Conservation (phyloP, 2,329 filamentous ascomycete genomes). For the Tolypocladium ovalisporum region DNA sequence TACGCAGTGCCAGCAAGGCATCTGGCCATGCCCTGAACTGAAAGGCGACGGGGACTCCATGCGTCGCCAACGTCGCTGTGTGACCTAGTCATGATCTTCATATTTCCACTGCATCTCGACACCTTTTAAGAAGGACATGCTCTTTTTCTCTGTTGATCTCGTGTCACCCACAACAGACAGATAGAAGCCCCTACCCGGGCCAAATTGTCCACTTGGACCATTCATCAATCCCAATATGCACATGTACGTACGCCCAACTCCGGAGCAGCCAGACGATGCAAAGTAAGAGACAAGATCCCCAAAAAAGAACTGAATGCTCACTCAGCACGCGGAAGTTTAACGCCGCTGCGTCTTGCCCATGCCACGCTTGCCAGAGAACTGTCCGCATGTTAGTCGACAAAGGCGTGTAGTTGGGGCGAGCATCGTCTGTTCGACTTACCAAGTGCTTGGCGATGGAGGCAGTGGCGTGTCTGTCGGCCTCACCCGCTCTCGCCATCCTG, state of each 20-base stretch:
- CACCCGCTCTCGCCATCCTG: constrained; percentile 91
- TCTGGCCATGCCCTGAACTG: neutral
- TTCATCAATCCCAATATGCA: constrained; percentile 1
- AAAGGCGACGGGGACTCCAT: neutral
- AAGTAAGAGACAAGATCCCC: constrained; percentile 8
- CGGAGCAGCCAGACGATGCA: constrained; percentile 13
- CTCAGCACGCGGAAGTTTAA: constrained; percentile 26
- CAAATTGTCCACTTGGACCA: neutral
- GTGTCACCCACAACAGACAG: neutral
- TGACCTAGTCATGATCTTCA: neutral
- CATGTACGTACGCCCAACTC: constrained; percentile 16
- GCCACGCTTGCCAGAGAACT: constrained; percentile 84
- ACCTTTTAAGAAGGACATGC: neutral
- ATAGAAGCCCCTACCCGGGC: neutral
- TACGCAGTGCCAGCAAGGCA: neutral
- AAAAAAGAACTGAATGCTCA: neutral
- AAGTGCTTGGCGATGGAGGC: constrained; percentile 81
- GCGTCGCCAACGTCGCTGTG: neutral
- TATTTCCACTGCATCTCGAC: neutral
- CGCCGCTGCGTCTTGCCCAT: constrained; percentile 79
- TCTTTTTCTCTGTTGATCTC: neutral
- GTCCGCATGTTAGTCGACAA: constrained; percentile 19
- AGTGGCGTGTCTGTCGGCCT: constrained; percentile 83
- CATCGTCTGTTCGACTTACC: constrained; percentile 42
- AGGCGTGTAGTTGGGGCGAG: neutral